These are phyloP conservation scores for Vigna angularis DNA, from an alignment of 306 rosid genomes.

Conservation along the genomic window DNA sequence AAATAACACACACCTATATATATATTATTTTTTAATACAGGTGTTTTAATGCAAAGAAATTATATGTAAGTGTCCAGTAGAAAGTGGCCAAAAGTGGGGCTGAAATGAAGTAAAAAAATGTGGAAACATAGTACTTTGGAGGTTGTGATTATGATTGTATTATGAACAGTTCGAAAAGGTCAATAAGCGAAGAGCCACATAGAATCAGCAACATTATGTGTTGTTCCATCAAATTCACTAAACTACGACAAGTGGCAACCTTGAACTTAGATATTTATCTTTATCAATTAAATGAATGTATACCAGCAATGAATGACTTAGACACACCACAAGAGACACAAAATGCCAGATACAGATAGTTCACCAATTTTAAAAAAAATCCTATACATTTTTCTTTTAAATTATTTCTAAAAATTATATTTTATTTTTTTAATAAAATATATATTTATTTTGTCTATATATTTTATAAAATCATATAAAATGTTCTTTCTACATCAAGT, in stretches of 20 bases:
- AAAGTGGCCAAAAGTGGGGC: slow-evolving; percentile 14
- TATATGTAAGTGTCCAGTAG: not conserved
- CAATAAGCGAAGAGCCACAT: not conserved
- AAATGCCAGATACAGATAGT: not conserved
- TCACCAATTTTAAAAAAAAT: no score
- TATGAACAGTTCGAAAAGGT: slow-evolving; percentile 34
- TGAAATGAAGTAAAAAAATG: not conserved
- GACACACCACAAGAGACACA: not conserved
- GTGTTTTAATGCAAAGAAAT: not conserved
- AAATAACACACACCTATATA: no score
- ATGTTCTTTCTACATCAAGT: no score
- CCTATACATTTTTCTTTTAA: no score
- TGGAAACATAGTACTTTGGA: not conserved
- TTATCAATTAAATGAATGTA: not conserved
- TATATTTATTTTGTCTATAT: no score
- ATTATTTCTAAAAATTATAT: no score
- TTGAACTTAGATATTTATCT: slow-evolving; percentile 3
- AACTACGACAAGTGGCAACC: slow-evolving; percentile 38
- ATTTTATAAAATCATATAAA: no score
- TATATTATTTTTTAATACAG: not conserved
- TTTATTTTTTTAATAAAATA: no score
- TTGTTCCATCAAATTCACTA: slow-evolving; percentile 20
- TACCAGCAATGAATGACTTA: not conserved
- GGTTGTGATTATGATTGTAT: not conserved
- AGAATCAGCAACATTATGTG: slow-evolving; percentile 8